These are phyloP conservation scores for Xylaria sp. DNA, from an alignment of 2,329 filamentous ascomycete genomes.

Conservation along the genomic window DNA sequence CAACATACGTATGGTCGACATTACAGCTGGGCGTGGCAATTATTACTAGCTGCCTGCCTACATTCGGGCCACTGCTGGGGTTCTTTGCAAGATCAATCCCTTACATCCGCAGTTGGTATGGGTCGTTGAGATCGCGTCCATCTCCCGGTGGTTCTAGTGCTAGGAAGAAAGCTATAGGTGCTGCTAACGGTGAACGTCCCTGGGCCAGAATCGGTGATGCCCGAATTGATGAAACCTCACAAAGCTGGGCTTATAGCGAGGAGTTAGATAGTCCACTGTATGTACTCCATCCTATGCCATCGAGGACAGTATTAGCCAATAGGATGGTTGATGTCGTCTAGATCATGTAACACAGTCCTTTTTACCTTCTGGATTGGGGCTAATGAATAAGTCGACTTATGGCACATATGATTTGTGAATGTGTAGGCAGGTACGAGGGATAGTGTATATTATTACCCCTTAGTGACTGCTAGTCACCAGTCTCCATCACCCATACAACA, in stretches of 20 bases:
- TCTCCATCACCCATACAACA: too few relatives aligned
- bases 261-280: constrained; percentile 10
- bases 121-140: constrained; percentile 3
- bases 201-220: constrained; percentile 5
- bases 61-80: constrained; percentile 22
- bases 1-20: constrained; percentile 18
- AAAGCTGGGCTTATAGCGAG: constrained; percentile 17
- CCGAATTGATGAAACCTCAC: neutral
- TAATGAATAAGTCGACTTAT: neutral
- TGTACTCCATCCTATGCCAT: constrained; percentile 17
- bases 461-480: too few relatives aligned
- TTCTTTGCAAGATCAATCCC: constrained; percentile 14
- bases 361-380: neutral
- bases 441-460: too few relatives aligned
- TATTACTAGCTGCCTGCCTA: constrained; percentile 35
- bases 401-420: too few relatives aligned
- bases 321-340: constrained; percentile 18
- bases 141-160: neutral
- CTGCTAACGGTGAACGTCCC: neutral
- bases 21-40: constrained; percentile 30
- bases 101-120: constrained; percentile 23
- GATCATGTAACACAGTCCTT: neutral
- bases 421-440: too few relatives aligned
- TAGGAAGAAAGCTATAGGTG: neutral
- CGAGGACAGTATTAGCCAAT: constrained; percentile 14